Percentiles rank a stretch among this genome's conserved stretches.
Evolutionary conservation across 2,329 filamentous ascomycete genomes (phyloP).

Genomic region (Sordariomycetes sp.): DNA sequence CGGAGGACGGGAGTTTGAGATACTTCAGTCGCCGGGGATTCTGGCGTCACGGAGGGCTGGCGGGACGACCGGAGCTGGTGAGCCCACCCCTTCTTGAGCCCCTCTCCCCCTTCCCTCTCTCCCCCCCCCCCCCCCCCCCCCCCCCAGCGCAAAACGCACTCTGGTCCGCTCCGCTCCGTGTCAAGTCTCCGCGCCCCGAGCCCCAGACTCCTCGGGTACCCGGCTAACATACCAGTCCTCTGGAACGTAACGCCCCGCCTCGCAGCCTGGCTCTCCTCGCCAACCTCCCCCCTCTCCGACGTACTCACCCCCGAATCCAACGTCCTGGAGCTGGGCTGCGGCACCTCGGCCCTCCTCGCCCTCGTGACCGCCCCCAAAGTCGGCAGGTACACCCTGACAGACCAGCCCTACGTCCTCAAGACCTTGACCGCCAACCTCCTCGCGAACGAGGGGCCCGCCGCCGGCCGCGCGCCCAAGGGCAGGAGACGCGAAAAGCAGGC

Average conservation of each 20-base stretch:
- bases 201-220: too few relatives aligned
- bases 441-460: constrained; percentile 32
- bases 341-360: constrained; percentile 70
- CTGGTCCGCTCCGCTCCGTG: too few relatives aligned
- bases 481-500: background rate
- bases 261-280: constrained; percentile 61
- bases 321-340: constrained; percentile 77
- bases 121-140: constrained; percentile 4
- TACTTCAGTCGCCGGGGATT: constrained; percentile 74
- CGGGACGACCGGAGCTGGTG: constrained; percentile 40
- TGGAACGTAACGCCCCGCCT: constrained; percentile 86
- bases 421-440: constrained; percentile 65
- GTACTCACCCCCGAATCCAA: constrained; percentile 39
- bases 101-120: background rate
- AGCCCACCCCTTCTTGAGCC: constrained; percentile 8
- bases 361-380: constrained; percentile 45
- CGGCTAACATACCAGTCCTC: constrained; percentile 40
- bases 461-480: background rate
- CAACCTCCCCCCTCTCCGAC: constrained; percentile 39
- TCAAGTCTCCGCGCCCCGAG: too few relatives aligned
- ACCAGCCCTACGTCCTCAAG: constrained; percentile 74
- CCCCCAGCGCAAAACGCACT: too few relatives aligned
- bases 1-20: constrained; percentile 54
- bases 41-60: constrained; percentile 62
- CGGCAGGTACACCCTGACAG: constrained; percentile 61